A percentile compares a stretch with the other conserved stretches of the same genome.
Conservation (phyloP, 225 moss, liverwort and hornwort species). For the Climacium dendroides region DNA sequence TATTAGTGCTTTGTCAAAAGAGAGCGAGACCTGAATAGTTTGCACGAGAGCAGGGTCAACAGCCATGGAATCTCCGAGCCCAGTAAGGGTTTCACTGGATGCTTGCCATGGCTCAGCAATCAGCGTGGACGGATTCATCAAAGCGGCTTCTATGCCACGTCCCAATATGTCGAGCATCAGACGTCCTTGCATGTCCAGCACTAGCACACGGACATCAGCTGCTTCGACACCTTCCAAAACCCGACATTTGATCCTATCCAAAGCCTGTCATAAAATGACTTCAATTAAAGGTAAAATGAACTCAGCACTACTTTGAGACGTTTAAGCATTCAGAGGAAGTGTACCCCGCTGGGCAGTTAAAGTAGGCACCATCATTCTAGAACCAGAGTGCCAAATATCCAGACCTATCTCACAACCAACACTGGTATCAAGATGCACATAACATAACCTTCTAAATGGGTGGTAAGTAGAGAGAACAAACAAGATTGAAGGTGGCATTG, state of each 20-base stretch:
- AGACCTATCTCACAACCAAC: background rate
- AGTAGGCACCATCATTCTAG: background rate
- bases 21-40: slow-evolving; percentile 56
- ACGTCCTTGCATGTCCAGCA: slow-evolving; percentile 98
- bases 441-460: too few relatives aligned
- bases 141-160: slow-evolving; percentile 85
- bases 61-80: slow-evolving; percentile 96
- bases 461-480: background rate
- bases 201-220: slow-evolving; percentile 78
- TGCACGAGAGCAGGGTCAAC: slow-evolving; percentile 71
- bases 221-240: slow-evolving; percentile 90
- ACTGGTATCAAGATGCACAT: background rate
- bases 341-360: background rate
- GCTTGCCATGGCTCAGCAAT: slow-evolving; percentile 92
- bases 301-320: background rate
- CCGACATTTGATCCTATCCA: slow-evolving; percentile 87
- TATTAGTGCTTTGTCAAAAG: background rate
- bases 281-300: background rate
- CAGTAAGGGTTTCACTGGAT: slow-evolving; percentile 57
- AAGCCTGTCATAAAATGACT: slow-evolving; percentile 36
- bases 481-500: background rate
- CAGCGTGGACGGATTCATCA: slow-evolving; percentile 71
- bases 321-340: background rate
- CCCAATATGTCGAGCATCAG: slow-evolving; percentile 75
- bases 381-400: background rate